phyloP scores from a whole-genome alignment of 2,329 filamentous ascomycete species.

The Lecanosticta acicola region DNA sequence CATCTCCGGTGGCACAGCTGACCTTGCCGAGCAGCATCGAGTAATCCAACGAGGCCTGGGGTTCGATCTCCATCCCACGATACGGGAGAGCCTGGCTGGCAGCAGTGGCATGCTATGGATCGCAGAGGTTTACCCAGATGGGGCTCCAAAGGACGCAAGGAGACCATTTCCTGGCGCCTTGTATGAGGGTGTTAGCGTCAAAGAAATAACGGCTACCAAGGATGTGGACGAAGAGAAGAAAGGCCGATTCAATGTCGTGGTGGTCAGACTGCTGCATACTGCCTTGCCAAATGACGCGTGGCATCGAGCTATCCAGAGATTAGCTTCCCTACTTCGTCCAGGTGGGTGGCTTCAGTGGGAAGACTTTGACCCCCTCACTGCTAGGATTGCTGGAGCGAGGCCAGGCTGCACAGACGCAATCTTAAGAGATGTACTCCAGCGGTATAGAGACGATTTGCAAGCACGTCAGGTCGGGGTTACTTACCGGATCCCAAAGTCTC shows the following conservation, averaged over 20 bases:
- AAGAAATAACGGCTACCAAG: background rate
- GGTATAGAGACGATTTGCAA: conserved; percentile 12
- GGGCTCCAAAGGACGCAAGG: background rate
- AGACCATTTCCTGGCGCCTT: background rate
- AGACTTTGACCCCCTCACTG: conserved; percentile 18
- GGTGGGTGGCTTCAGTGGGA: conserved; percentile 19
- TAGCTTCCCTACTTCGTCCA: conserved; percentile 16
- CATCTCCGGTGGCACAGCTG: background rate
- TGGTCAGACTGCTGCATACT: conserved; percentile 12
- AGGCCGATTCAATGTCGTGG: conserved; percentile 16
- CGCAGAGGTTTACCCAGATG: conserved; percentile 11
- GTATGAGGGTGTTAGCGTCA: background rate
- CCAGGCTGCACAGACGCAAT: conserved; percentile 13
- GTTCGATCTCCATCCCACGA: conserved; percentile 14
- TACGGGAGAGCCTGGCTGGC: conserved; percentile 5
- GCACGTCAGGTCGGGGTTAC: conserved; percentile 12
- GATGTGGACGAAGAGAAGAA: background rate
- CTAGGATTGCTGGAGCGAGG: conserved; percentile 16
- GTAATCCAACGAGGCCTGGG: conserved; percentile 15
- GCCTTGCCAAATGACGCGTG: conserved; percentile 12
- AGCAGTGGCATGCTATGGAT: conserved; percentile 2
- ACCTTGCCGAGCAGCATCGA: conserved; percentile 11
- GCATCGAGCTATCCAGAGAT: conserved; percentile 8
- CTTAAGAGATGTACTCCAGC: conserved; percentile 11
- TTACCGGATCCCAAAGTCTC: conserved; percentile 12